phyloP scores from a whole-genome alignment of 805 yeast species.

The Tetrapisispora phaffii region DNA sequence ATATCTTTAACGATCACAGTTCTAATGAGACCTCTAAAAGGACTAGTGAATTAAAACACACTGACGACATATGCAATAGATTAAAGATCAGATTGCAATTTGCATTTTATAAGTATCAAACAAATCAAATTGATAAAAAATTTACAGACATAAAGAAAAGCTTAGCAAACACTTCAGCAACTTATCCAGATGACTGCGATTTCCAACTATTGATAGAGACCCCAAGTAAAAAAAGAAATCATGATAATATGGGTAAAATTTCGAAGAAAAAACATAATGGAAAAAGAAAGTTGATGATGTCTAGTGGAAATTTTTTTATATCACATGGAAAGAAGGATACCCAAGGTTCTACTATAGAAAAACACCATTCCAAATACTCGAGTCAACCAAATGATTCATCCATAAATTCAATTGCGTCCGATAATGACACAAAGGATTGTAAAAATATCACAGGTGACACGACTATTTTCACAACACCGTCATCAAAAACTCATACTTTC shows the following conservation, averaged over 20 bases:
- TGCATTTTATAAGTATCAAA: conserved; percentile 43
- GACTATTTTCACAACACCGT: conserved; percentile 4
- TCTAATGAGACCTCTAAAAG: background rate
- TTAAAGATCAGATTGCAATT: conserved; percentile 40
- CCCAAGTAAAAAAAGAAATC: background rate
- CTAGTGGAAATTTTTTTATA: conserved; percentile 20
- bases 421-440: background rate
- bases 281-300: conserved; percentile 18
- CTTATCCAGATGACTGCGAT: background rate
- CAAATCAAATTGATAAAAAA: conserved; percentile 34
- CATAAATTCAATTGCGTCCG: background rate
- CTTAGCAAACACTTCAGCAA: background rate
- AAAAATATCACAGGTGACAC: conserved; percentile 3
- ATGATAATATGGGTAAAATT: background rate
- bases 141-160: conserved; percentile 10
- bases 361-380: background rate
- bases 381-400: background rate
- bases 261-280: conserved; percentile 7
- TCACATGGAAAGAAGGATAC: conserved; percentile 8
- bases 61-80: conserved; percentile 18
- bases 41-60: background rate
- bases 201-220: background rate
- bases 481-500: conserved; percentile 1
- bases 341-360: too few species aligned
- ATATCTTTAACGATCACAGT: background rate